Base-by-base conservation (phyloP, 306 rosid species). In the Inga laurina region DNA sequence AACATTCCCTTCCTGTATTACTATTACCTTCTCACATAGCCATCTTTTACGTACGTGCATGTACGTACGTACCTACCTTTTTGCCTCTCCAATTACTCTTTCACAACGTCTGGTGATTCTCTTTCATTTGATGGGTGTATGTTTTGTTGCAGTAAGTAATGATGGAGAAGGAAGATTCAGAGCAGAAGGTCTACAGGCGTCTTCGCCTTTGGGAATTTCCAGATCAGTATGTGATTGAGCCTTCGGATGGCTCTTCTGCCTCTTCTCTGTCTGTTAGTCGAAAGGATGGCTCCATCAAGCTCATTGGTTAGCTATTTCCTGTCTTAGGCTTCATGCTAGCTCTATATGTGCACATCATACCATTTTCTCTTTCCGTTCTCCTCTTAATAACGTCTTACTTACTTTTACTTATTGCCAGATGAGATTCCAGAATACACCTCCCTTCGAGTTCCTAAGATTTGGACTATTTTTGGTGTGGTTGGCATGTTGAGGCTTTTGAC, bases 171-270 rank as follows among this genome's bases (percentile, higher is more conserved):
- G 87, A 87, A 45, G 95, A 91, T 78, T 84, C 89, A 9, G 89
- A 79, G 80, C 93, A 83, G 72, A 93, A 93, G 90, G 84, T 93
- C 3, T 86, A 90, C 76, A 82, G 90, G 16, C 85, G 90, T 21
- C 89, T 93, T 93, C 82, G 97, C 49, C 86, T 93, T 35, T 91
- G 97, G 97, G 93, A 93, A 81, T 90, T 91, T 69, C 94, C 94
- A 18, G 91, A 89, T 84, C 93, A 88, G 88, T 91, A 89, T 74
- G 88, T 91, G 43, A 65, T 91, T 46, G 95, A 93, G 88, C 96
- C 97, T 15, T 91, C 92, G 3, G 97, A 93, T 86, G 97, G 94
- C 39, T 88, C 95, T 74, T 84, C 83, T 65, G 87, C 89, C 52
- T 86, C 93, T 51, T 86, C 87, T 72, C 73, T 93, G 88, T 54